phyloP scores from a whole-genome alignment of 2,329 filamentous ascomycete genomes.

The Cytospora mali region DNA sequence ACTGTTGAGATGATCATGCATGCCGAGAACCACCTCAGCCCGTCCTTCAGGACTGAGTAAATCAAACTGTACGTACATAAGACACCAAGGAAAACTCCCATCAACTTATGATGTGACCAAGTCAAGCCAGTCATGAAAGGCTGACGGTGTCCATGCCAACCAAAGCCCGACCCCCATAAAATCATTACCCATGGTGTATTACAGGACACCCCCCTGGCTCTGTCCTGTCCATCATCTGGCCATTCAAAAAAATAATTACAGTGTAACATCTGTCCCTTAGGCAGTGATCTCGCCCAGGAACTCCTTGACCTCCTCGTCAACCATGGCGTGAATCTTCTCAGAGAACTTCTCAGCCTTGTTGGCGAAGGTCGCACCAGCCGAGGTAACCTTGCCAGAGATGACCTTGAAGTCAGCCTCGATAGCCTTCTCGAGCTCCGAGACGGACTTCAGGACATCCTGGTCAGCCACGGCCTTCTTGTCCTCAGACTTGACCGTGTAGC shows the following conservation, averaged over 20 bases:
- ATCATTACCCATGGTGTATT: slow-evolving; percentile 1
- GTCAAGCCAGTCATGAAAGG: slow-evolving; percentile 1
- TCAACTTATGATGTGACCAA: slow-evolving; percentile 14
- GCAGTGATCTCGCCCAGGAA: slow-evolving; percentile 56
- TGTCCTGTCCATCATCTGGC: slow-evolving; percentile 3
- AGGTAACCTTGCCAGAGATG: slow-evolving; percentile 58
- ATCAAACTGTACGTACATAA: slow-evolving; percentile 14
- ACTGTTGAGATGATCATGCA: slow-evolving; percentile 18
- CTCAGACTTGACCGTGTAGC: slow-evolving; percentile 61
- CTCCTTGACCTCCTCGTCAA: slow-evolving; percentile 63
- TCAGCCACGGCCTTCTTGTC: slow-evolving; percentile 46
- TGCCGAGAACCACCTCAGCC: slow-evolving; percentile 3
- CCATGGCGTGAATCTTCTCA: slow-evolving; percentile 63
- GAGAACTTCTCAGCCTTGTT: slow-evolving; percentile 63
- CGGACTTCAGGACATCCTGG: slow-evolving; percentile 44
- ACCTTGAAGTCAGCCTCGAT: slow-evolving; percentile 64
- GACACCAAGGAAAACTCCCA: neutral
- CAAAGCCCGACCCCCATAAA: slow-evolving; percentile 3
- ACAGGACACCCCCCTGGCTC: slow-evolving; percentile 1
- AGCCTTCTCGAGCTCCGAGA: slow-evolving; percentile 63
- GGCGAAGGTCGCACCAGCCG: slow-evolving; percentile 55
- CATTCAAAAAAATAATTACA: neutral
- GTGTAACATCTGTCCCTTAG: slow-evolving; percentile 33
- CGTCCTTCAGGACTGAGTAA: slow-evolving; percentile 2
- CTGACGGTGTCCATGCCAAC: slow-evolving; percentile 6